phyloP scores from a whole-genome alignment of 176 grass and related monocot species.

The Canna indica region DNA sequence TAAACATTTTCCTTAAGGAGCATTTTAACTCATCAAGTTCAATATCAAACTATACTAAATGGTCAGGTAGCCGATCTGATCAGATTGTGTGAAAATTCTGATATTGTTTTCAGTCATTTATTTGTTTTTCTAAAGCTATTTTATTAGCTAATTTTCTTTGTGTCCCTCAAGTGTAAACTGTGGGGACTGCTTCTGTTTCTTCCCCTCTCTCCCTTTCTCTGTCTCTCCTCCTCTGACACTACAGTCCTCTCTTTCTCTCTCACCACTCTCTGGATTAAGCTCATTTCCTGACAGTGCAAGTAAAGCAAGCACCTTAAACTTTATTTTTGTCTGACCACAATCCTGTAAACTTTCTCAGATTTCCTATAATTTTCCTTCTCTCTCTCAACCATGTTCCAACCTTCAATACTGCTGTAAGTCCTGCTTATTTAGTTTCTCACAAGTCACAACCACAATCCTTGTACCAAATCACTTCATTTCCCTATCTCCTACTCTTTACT shows the following conservation, averaged over 20 bases:
- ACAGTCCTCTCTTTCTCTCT: conserved; percentile 9
- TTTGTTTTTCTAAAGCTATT: neutral
- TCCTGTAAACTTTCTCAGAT: neutral
- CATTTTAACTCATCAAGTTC: no score
- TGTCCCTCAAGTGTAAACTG: conserved; percentile 8
- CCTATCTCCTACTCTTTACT: neutral
- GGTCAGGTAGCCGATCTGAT: neutral
- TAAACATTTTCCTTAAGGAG: no score
- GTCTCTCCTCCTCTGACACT: conserved; percentile 14
- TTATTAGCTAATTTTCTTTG: neutral
- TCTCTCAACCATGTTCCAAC: neutral
- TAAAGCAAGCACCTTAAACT: neutral
- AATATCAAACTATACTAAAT: no score
- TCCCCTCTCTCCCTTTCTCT: neutral
- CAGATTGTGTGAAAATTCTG: neutral
- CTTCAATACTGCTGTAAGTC: neutral
- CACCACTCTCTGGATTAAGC: neutral
- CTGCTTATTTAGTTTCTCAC: neutral
- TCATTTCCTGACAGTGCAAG: conserved; percentile 24
- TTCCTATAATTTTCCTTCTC: neutral
- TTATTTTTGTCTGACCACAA: neutral
- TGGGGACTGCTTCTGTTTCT: neutral
- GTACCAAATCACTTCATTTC: neutral
- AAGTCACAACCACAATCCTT: neutral
- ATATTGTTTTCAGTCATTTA: neutral